phyloP scores from a whole-genome alignment of 2,329 filamentous ascomycete species.

The Drechslerella stenobrocha region DNA sequence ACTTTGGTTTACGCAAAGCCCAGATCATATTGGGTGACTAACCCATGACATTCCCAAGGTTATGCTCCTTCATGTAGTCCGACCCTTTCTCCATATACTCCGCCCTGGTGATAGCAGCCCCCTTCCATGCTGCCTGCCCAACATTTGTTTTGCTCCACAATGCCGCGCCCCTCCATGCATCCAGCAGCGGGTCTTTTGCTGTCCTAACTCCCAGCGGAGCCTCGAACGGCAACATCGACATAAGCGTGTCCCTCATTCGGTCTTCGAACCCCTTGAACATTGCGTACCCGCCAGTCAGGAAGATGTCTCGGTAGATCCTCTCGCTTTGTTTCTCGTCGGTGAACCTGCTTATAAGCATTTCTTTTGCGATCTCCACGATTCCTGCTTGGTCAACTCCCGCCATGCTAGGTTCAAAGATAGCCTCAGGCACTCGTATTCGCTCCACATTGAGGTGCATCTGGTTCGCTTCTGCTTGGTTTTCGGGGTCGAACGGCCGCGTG shows the following conservation, averaged over 20 bases:
- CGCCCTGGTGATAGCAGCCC: constrained; percentile 71
- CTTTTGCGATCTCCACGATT: constrained; percentile 85
- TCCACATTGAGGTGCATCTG: constrained; percentile 97
- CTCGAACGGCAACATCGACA: constrained; percentile 71
- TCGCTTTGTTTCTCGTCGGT: constrained; percentile 58
- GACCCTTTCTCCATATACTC: constrained; percentile 91
- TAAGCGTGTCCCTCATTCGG: constrained; percentile 71
- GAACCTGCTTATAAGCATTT: constrained; percentile 84
- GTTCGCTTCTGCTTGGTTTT: constrained; percentile 76
- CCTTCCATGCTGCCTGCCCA: constrained; percentile 63
- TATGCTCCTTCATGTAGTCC: constrained; percentile 79
- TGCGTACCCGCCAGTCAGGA: constrained; percentile 91
- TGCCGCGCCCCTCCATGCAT: constrained; percentile 93
- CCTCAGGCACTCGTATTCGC: constrained; percentile 88
- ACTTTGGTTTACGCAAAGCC: constrained; percentile 6
- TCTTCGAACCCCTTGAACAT: constrained; percentile 86
- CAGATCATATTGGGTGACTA: constrained; percentile 53
- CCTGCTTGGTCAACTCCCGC: constrained; percentile 92
- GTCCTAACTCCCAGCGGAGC: constrained; percentile 70
- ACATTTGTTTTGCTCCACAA: constrained; percentile 68
- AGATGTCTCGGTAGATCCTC: constrained; percentile 72
- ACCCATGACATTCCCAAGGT: constrained; percentile 51
- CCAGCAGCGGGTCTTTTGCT: constrained; percentile 75
- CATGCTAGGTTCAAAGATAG: constrained; percentile 89
- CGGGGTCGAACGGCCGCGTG: constrained; percentile 79